phyloP scores from a whole-genome alignment of 805 yeast genomes.

The Clavispora asparagi region DNA sequence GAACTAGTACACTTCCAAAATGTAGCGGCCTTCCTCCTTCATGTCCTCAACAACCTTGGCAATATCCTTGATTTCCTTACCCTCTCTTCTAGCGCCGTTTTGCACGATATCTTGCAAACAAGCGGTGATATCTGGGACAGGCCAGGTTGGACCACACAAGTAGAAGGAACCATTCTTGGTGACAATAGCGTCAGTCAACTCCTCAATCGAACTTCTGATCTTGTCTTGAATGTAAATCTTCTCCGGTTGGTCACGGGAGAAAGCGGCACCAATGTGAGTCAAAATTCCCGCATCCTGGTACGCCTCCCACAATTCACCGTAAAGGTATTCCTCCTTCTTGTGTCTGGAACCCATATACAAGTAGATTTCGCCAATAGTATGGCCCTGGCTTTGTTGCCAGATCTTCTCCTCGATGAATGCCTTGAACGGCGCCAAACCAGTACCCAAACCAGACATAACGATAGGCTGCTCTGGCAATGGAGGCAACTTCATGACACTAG shows the following conservation, averaged over 20 bases:
- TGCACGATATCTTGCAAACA: constrained; percentile 78
- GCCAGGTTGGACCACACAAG: constrained; percentile 99
- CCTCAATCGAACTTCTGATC: constrained; percentile 70
- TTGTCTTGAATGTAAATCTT: constrained; percentile 94
- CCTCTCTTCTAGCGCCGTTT: constrained; percentile 64
- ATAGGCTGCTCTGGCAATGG: constrained; percentile 82
- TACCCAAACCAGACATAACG: constrained; percentile 95
- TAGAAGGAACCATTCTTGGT: constrained; percentile 83
- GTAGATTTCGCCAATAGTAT: constrained; percentile 82
- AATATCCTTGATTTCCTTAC: constrained; percentile 59
- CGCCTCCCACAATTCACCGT: constrained; percentile 98
- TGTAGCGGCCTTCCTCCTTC: constrained; percentile 89
- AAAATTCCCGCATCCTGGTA: constrained; percentile 86
- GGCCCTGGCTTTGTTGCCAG: constrained; percentile 88
- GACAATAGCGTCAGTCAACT: constrained; percentile 74
- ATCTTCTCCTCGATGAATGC: constrained; percentile 94
- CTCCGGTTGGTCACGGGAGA: constrained; percentile 94
- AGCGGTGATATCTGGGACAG: constrained; percentile 92
- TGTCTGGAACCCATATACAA: constrained; percentile 92
- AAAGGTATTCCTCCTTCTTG: constrained; percentile 88
- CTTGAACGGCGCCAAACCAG: constrained; percentile 97
- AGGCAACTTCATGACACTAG: constrained; percentile 95
- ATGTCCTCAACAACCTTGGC: constrained; percentile 82
- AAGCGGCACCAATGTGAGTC: constrained; percentile 96
- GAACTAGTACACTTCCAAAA: constrained; percentile 80